Evolutionary conservation across 768 basidiomycete genomes (phyloP).

Genomic region (Boletus vermiculosoides): DNA sequence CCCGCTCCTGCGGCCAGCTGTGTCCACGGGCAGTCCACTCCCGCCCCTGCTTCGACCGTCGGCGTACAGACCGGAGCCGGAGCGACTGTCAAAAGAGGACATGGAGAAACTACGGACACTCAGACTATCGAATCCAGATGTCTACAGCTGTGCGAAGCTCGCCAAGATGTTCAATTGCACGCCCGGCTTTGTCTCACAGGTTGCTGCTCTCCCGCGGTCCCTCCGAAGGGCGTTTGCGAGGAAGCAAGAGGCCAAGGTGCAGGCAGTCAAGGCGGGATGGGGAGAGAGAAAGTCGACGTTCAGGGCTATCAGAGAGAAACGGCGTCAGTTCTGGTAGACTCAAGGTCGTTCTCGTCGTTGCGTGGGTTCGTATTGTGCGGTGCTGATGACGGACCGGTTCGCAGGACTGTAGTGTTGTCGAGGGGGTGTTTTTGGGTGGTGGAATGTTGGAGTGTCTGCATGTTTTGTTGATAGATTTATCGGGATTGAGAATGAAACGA

Average conservation of each 20-base stretch:
- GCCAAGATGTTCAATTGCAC: slow-evolving; percentile 78
- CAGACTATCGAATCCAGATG: slow-evolving; percentile 53
- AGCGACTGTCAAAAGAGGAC: slow-evolving; percentile 49
- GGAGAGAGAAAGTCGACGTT: slow-evolving; percentile 64
- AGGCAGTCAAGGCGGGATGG: slow-evolving; percentile 55
- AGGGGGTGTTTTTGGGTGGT: not conserved
- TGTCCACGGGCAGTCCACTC: slow-evolving; percentile 31
- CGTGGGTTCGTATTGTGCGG: not conserved
- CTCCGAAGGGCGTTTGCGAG: slow-evolving; percentile 43
- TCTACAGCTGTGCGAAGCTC: slow-evolving; percentile 62
- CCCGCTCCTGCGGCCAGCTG: slow-evolving; percentile 55
- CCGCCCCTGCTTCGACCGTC: slow-evolving; percentile 51
- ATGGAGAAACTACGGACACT: slow-evolving; percentile 59
- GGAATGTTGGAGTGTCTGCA: not conserved
- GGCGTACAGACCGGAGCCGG: slow-evolving; percentile 31
- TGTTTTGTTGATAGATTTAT: not conserved
- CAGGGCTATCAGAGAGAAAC: slow-evolving; percentile 62
- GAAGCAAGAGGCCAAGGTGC: slow-evolving; percentile 48
- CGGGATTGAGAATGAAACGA: not conserved
- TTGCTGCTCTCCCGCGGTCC: slow-evolving; percentile 60
- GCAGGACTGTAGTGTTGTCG: not conserved
- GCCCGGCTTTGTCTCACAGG: slow-evolving; percentile 58
- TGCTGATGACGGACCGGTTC: slow-evolving; percentile 1
- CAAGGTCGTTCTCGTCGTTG: slow-evolving; percentile 9
- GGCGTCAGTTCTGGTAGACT: slow-evolving; percentile 70